These are phyloP conservation scores for Eutypella sp. DNA, from an alignment of 2,329 filamentous ascomycete genomes.

Conservation along the genomic window DNA sequence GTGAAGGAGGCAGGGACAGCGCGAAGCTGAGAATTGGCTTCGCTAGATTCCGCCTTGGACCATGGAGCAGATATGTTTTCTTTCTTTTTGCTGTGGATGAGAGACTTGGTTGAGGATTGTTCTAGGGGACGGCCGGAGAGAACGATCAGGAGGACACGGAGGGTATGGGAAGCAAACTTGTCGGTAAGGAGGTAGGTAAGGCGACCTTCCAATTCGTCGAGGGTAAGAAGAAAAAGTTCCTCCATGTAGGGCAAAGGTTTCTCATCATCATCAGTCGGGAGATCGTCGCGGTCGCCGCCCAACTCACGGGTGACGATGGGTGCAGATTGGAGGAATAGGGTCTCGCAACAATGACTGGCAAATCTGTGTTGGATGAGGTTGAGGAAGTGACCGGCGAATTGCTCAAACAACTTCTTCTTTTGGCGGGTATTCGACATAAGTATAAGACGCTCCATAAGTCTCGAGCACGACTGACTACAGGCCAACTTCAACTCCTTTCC, in stretches of 20 bases:
- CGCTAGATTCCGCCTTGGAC: constrained; percentile 43
- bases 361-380: constrained; percentile 92
- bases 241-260: constrained; percentile 66
- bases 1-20: constrained; percentile 76
- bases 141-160: constrained; percentile 80
- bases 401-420: constrained; percentile 80
- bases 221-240: constrained; percentile 72
- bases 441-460: constrained; percentile 88
- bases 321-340: constrained; percentile 79
- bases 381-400: constrained; percentile 81
- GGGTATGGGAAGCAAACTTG: constrained; percentile 81
- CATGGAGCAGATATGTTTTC: constrained; percentile 68
- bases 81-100: constrained; percentile 91
- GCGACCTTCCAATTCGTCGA: constrained; percentile 84
- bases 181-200: constrained; percentile 82
- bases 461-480: constrained; percentile 90
- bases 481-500: constrained; percentile 96
- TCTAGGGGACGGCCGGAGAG: constrained; percentile 79
- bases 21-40: constrained; percentile 40
- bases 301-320: constrained; percentile 73
- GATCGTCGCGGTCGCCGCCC: constrained; percentile 42
- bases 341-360: constrained; percentile 95
- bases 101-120: constrained; percentile 59
- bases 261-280: constrained; percentile 35
- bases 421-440: constrained; percentile 72